phyloP scores from a whole-genome alignment of 208 protist species.

The Naegleria gruberi region DNA sequence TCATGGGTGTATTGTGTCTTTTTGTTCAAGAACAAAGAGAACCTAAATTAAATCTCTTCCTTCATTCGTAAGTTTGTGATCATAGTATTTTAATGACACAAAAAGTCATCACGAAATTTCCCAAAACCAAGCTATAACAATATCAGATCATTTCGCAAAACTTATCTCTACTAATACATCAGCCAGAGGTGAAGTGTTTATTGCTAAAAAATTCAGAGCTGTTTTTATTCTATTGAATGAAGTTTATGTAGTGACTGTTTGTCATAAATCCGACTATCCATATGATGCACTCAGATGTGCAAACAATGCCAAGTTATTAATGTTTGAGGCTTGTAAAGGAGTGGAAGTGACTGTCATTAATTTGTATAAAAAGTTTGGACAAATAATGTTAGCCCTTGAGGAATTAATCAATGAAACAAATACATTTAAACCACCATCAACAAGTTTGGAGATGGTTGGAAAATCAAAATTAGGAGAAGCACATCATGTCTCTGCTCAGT shows the following conservation, averaged over 20 bases:
- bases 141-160: slow-evolving; percentile 12
- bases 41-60: not conserved
- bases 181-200: not conserved
- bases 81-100: no score
- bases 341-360: not conserved
- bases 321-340: slow-evolving; percentile 19
- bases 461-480: not conserved
- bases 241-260: slow-evolving; percentile 16
- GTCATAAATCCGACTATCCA: not conserved
- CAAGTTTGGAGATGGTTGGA: not conserved
- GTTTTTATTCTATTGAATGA: slow-evolving; percentile 11
- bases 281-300: slow-evolving; percentile 3
- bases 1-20: slow-evolving; percentile 5
- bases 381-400: slow-evolving; percentile 7
- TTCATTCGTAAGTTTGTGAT: slow-evolving; percentile 12
- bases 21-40: slow-evolving; percentile 16
- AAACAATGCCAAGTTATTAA: not conserved
- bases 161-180: not conserved
- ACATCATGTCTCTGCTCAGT: not conserved
- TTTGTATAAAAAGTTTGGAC: slow-evolving; percentile 15
- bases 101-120: not conserved
- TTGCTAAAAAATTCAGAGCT: not conserved
- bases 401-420: slow-evolving; percentile 12
- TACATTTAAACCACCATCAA: slow-evolving; percentile 5
- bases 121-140: not conserved